These are phyloP conservation scores for Starmerella stellata DNA, from an alignment of 805 yeast genomes.

Conservation along the genomic window DNA sequence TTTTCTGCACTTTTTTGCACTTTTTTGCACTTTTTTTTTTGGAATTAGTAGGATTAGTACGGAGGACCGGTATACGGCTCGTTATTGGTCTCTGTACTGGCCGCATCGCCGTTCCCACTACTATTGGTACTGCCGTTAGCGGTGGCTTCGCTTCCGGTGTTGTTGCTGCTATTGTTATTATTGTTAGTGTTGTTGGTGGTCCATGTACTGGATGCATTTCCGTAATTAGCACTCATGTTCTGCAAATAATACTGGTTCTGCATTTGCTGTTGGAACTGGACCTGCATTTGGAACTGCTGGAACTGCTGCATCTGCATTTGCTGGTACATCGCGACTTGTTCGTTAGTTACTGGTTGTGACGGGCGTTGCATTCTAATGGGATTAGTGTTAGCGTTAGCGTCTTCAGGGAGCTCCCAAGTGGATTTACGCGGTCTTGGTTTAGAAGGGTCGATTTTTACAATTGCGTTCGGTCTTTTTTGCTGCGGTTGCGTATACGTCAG, in stretches of 20 bases:
- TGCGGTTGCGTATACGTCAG: not conserved
- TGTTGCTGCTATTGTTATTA: conserved; percentile 1
- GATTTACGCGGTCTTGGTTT: too few relatives aligned
- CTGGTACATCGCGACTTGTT: not conserved
- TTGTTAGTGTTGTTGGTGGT: conserved; percentile 1
- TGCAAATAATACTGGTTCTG: conserved; percentile 1
- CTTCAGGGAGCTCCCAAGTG: not conserved
- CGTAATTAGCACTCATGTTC: too few relatives aligned
- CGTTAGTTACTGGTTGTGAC: not conserved
- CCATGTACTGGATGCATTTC: too few relatives aligned
- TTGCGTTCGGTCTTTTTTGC: too few relatives aligned
- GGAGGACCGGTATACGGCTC: not conserved
- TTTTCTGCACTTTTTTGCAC: too few relatives aligned
- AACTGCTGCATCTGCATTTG: conserved; percentile 5
- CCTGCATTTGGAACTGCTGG: conserved; percentile 7
- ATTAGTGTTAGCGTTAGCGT: not conserved
- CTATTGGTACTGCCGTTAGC: not conserved
- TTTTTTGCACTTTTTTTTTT: too few relatives aligned
- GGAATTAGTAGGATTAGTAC: not conserved
- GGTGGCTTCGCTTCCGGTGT: conserved; percentile 1
- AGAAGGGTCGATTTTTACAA: not conserved
- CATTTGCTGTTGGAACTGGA: conserved; percentile 3
- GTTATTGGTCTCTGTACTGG: not conserved
- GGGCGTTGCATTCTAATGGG: not conserved
- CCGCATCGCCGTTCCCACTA: not conserved